Conservation (phyloP, 2,329 filamentous ascomycete genomes). For the Aspergillus arachidicola region DNA sequence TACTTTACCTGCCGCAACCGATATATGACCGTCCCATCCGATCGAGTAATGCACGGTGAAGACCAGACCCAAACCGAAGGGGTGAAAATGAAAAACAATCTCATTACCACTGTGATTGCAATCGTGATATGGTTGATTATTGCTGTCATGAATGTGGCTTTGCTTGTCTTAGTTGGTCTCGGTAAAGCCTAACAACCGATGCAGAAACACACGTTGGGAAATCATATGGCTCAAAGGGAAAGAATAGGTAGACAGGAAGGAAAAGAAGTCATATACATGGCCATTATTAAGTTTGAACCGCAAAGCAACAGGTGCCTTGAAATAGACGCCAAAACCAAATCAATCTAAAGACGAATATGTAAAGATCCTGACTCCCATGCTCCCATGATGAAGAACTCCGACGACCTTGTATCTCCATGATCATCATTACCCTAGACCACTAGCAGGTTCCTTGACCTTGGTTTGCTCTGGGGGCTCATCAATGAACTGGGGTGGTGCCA, state of each 20-base stretch:
- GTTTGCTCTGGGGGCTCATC: slow-evolving; percentile 79
- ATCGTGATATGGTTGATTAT: slow-evolving; percentile 73
- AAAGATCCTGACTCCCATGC: slow-evolving; percentile 22
- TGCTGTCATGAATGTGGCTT: slow-evolving; percentile 76
- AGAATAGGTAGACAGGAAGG: background rate
- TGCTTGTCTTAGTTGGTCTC: slow-evolving; percentile 66
- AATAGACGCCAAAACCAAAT: background rate
- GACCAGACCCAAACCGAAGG: slow-evolving; percentile 30
- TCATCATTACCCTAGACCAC: slow-evolving; percentile 35
- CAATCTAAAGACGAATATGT: slow-evolving; percentile 2
- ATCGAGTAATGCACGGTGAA: slow-evolving; percentile 38
- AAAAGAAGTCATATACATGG: background rate
- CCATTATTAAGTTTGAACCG: background rate
- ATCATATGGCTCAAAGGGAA: background rate
- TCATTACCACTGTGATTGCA: slow-evolving; percentile 62
- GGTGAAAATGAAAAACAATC: slow-evolving; percentile 72
- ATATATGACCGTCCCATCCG: slow-evolving; percentile 73
- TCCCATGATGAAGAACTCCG: slow-evolving; percentile 17
- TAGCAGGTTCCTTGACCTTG: slow-evolving; percentile 81
- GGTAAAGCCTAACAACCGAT: slow-evolving; percentile 47
- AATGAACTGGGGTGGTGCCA: slow-evolving; percentile 80
- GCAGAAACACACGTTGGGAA: background rate
- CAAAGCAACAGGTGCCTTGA: background rate
- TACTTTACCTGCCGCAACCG: slow-evolving; percentile 79
- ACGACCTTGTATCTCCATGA: slow-evolving; percentile 5